phyloP scores from a whole-genome alignment of 1,284 basidiomycete species.

The Heimioporus retisporus region DNA sequence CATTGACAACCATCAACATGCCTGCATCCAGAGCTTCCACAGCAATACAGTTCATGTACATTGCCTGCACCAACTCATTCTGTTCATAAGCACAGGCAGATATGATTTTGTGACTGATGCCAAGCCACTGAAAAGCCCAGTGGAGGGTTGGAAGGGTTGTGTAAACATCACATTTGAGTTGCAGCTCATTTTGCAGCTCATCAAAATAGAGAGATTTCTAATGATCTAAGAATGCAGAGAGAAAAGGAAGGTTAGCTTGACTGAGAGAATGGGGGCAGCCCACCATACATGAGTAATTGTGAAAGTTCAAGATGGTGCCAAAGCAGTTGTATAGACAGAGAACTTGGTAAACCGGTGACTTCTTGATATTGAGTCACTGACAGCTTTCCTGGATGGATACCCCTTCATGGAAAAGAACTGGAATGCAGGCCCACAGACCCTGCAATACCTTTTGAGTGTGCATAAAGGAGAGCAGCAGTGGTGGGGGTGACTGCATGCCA shows the following conservation, averaged over 20 bases:
- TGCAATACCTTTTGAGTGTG: too few species aligned
- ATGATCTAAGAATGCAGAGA: conserved; percentile 7
- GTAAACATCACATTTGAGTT: neutral
- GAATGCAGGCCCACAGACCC: neutral
- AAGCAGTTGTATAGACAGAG: neutral
- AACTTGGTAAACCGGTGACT: conserved; percentile 1
- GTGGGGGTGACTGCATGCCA: too few species aligned
- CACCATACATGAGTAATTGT: neutral
- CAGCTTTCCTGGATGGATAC: neutral
- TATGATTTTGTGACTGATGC: conserved; percentile 1
- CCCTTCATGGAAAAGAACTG: conserved; percentile 2
- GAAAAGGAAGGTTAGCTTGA: neutral
- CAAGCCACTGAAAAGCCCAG: conserved; percentile 1
- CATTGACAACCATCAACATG: conserved; percentile 31
- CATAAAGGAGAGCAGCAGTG: too few species aligned
- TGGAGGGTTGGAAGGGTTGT: conserved; percentile 2
- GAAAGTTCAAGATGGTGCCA: neutral
- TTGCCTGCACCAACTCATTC: neutral
- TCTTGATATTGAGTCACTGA: too few species aligned
- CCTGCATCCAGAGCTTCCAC: conserved; percentile 1
- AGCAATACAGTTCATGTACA: conserved; percentile 14
- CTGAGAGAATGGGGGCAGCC: neutral
- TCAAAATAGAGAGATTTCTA: conserved; percentile 2
- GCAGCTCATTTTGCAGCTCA: conserved; percentile 8
- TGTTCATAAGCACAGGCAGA: neutral